These are phyloP conservation scores for Rhytidhysteron rufulum DNA, from an alignment of 2,329 filamentous ascomycete genomes.

Conservation along the genomic window DNA sequence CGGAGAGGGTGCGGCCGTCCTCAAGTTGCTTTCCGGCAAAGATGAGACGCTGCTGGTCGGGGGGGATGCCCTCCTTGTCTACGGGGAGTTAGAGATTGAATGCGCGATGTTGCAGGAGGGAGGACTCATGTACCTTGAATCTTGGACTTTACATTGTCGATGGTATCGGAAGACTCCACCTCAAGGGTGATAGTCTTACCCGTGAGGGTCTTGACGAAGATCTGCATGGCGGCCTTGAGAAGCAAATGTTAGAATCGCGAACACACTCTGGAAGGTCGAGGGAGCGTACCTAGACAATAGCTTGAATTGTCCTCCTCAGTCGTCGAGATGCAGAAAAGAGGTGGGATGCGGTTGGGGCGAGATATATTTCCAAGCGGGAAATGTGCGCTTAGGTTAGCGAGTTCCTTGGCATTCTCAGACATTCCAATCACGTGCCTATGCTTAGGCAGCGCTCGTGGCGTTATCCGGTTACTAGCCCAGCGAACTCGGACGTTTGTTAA, in stretches of 20 bases:
- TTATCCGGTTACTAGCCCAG: not conserved
- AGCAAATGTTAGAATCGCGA: not conserved
- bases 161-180: constrained; percentile 99
- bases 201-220: constrained; percentile 70
- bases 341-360: constrained; percentile 14
- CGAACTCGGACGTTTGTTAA: constrained; percentile 3
- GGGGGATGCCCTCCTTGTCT: constrained; percentile 99
- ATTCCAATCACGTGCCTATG: constrained; percentile 10
- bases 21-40: constrained; percentile 99
- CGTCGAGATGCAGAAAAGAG: constrained; percentile 40
- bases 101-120: not conserved
- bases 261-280: not conserved
- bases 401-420: no score
- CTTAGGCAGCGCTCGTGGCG: constrained; percentile 2
- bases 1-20: constrained; percentile 96
- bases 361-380: constrained; percentile 12
- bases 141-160: constrained; percentile 99
- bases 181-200: constrained; percentile 99
- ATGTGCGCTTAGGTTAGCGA: constrained; percentile 22
- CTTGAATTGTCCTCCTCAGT: constrained; percentile 56
- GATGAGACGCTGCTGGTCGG: constrained; percentile 98
- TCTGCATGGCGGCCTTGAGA: constrained; percentile 41
- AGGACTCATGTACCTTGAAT: constrained; percentile 57
- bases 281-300: constrained; percentile 52
- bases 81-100: constrained; percentile 42